Evolutionary conservation across 2,329 filamentous ascomycete species (phyloP), one percentile per base, ranked within the genome.

Genomic region (Torrubiellomyces zombiae): DNA sequence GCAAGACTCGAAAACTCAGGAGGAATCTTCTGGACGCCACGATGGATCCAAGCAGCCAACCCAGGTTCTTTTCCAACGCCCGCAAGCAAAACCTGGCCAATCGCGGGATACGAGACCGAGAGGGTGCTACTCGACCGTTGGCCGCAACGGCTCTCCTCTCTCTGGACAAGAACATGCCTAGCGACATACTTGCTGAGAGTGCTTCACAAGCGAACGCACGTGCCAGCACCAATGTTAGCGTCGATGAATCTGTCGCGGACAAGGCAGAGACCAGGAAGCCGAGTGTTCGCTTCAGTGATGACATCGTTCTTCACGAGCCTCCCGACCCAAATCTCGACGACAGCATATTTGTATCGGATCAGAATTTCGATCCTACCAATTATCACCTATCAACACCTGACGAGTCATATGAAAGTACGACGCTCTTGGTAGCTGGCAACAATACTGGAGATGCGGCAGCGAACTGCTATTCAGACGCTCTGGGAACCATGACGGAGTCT

Each of bases 51-150:
- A 47, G 35, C 3, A 60, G 50, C 31, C 32, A 41, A 1, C 49
- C 53, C 1, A 59, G 51, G 22, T 30, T 53, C 7, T 60, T 66
- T 20, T n/a, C n/a, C n/a, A n/a, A n/a, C n/a, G n/a, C n/a, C n/a
- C n/a, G n/a, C n/a, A n/a, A n/a, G n/a, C n/a, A n/a, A n/a, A n/a
- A n/a, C n/a, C n/a, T n/a, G n/a, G n/a, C n/a, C n/a, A n/a, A n/a
- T n/a, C n/a, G n/a, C n/a, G n/a, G n/a, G n/a, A n/a, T n/a, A n/a
- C n/a, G n/a, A n/a, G n/a, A n/a, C n/a, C n/a, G n/a, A n/a, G n/a
- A n/a, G n/a, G n/a, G n/a, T n/a, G n/a, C n/a, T n/a, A n/a, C n/a
- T n/a, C n/a, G n/a, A n/a, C n/a, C n/a, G n/a, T n/a, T n/a, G n/a
- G n/a, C n/a, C n/a, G n/a, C 47, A 4, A 29, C 29, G 4, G 24